phyloP scores from a whole-genome alignment of 1,139 yeast species.

The Suhomyces coccinellae region DNA sequence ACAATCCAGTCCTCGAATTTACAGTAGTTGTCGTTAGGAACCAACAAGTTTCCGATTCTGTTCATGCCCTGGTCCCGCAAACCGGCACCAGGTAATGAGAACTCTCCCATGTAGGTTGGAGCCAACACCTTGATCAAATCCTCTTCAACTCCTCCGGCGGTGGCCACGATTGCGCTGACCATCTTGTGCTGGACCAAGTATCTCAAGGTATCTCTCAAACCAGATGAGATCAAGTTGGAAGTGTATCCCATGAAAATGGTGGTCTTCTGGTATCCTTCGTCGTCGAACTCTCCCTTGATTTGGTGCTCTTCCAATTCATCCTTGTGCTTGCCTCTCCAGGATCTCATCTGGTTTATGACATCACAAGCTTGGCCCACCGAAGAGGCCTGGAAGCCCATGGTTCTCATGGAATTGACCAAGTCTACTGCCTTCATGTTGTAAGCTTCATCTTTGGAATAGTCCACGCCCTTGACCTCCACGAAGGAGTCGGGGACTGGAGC shows the following conservation, averaged over 20 bases:
- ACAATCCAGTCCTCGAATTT: constrained; percentile 98
- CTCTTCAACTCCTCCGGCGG: constrained; percentile 98
- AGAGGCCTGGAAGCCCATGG: constrained; percentile 98
- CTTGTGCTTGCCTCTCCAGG: constrained; percentile 82
- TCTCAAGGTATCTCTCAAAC: constrained; percentile 86
- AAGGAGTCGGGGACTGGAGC: constrained; percentile 82
- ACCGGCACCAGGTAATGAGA: constrained; percentile 72
- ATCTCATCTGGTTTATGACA: constrained; percentile 85
- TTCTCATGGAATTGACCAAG: constrained; percentile 76
- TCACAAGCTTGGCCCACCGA: constrained; percentile 86
- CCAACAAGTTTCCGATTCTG: constrained; percentile 93
- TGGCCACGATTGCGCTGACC: constrained; percentile 92
- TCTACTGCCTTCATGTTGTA: constrained; percentile 75
- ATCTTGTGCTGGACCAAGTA: constrained; percentile 89
- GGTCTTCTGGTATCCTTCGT: constrained; percentile 76
- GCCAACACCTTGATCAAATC: constrained; percentile 95
- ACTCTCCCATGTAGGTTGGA: constrained; percentile 93
- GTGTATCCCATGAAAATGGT: constrained; percentile 96
- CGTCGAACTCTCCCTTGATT: constrained; percentile 74
- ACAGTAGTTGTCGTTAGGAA: constrained; percentile 97
- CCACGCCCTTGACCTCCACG: constrained; percentile 80
- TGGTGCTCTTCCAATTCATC: constrained; percentile 68
- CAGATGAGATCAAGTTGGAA: constrained; percentile 93
- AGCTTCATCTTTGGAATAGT: constrained; percentile 71
- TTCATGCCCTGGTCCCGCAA: constrained; percentile 95